Base-by-base conservation (phyloP, 2,329 filamentous ascomycete genomes). In the Aspergillus quadricinctus region DNA sequence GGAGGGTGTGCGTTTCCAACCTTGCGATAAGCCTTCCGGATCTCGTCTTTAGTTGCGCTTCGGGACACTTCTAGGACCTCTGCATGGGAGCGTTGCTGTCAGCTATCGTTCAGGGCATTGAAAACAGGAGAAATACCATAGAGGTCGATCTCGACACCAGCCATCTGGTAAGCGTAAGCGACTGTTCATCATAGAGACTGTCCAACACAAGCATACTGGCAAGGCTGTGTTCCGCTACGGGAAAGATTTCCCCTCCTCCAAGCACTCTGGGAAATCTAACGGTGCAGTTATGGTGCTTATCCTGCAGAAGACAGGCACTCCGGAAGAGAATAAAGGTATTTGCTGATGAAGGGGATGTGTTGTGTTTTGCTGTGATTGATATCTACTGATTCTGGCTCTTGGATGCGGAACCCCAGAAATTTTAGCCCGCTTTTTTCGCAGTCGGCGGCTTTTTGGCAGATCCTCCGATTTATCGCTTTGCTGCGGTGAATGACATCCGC, bases 21-120 rank as follows among this genome's bases (percentile, higher is more conserved):
- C 84, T 96, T 97, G 78, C 93, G 89, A 78, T 97, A 97, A 59
- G 92, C 92, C 77, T 96, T 96, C 75, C 94, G 95, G 77, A 97
- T 89, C 68, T 96, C 89, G 55, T 88, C 84, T 68, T 88, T 87
- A 59, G 81, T 86, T 52, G 92, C 89, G 59, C 78, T 78, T 72
- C 82, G 88, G 52, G 87, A 80, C 66, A 97, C 83, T 57, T 85
- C 88, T 60, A 97, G 85, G 66, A 96, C 81, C 78, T 88, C 92
- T 96, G 69, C 55, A 61, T 45, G 25, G 50, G 35, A 53, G 49
- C 19, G 49, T 23, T 49, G 25, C 11, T 19, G 23, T 65, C 51
- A 64, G 54, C 53, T 27, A 17, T 7, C 11, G 3, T 9, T 43
- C 25, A 46, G 14, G 2, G n/a, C 3, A 19, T 10, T 43, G 23